Conservation (phyloP, 805 yeast genomes). For the Starmerella davenportii region DNA sequence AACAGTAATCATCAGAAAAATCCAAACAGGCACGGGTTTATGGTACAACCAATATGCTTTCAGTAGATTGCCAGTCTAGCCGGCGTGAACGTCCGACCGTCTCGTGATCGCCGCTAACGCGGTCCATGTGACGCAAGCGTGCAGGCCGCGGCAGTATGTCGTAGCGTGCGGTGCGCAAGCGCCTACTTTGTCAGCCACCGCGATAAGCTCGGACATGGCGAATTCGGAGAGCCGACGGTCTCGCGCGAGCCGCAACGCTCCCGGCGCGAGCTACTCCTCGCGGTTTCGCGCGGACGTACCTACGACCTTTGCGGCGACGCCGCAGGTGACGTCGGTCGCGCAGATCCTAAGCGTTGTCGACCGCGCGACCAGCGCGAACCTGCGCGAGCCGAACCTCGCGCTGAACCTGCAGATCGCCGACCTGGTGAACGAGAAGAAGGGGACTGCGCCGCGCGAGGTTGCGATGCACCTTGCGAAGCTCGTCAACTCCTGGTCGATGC, state of each 20-base stretch:
- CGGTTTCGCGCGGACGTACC: slow-evolving; percentile 17
- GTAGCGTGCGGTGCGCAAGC: no score
- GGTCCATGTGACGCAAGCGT: no score
- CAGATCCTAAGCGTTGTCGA: slow-evolving; percentile 24
- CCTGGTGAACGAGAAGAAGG: slow-evolving; percentile 80
- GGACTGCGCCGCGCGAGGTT: slow-evolving; percentile 79
- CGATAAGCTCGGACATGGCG: no score
- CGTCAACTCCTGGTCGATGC: slow-evolving; percentile 67
- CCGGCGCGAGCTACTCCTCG: slow-evolving; percentile 11
- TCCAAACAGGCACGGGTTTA: no score
- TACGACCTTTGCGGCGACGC: slow-evolving; percentile 4
- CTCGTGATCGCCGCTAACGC: no score
- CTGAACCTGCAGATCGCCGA: slow-evolving; percentile 87
- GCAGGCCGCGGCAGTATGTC: no score
- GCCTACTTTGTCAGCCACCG: no score
- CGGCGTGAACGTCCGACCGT: no score
- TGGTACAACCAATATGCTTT: no score
- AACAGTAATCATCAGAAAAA: no score
- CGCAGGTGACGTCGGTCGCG: slow-evolving; percentile 8
- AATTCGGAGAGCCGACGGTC: background rate
- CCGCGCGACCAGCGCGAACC: slow-evolving; percentile 73
- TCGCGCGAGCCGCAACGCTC: background rate
- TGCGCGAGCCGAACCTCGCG: slow-evolving; percentile 72
- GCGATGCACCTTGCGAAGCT: slow-evolving; percentile 68
- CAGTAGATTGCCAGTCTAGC: no score